Percentiles rank a stretch among this genome's conserved stretches.
Conservation (phyloP, 208 protist species). For the Crithidia thermophila region DNA sequence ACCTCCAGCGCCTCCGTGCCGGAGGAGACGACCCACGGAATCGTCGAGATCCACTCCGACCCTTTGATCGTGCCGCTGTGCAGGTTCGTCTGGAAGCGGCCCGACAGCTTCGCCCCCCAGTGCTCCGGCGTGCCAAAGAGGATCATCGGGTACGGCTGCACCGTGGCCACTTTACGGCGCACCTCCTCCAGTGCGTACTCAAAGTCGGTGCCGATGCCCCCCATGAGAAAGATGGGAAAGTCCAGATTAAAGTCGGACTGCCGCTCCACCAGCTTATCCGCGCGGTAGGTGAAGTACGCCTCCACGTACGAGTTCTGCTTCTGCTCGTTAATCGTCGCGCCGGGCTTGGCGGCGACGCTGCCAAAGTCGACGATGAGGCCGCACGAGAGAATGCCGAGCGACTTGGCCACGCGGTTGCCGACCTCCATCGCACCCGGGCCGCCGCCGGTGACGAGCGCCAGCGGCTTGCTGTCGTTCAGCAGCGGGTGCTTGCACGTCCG, state of each 20-base stretch:
- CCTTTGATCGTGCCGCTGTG: constrained; percentile 87
- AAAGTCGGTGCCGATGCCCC: constrained; percentile 94
- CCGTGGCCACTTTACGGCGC: constrained; percentile 91
- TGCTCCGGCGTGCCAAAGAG: constrained; percentile 85
- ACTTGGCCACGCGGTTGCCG: constrained; percentile 91
- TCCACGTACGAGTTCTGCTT: constrained; percentile 91
- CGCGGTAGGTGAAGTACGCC: constrained; percentile 92
- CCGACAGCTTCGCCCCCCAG: constrained; percentile 83
- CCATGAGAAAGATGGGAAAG: constrained; percentile 92
- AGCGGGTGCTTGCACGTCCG: constrained; percentile 68
- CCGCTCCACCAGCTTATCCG: constrained; percentile 92
- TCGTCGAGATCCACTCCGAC: constrained; percentile 92
- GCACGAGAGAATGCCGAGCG: constrained; percentile 90
- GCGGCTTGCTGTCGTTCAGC: constrained; percentile 71
- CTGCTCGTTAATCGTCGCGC: constrained; percentile 94
- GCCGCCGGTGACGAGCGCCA: constrained; percentile 92
- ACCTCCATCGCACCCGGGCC: constrained; percentile 94
- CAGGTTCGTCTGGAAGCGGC: constrained; percentile 79
- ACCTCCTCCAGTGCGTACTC: constrained; percentile 95
- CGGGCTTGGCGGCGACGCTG: constrained; percentile 77
- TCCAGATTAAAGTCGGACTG: constrained; percentile 95
- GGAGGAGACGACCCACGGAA: constrained; percentile 87
- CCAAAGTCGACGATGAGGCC: constrained; percentile 93
- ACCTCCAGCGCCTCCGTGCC: constrained; percentile 89
- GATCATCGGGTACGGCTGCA: constrained; percentile 82